These are phyloP conservation scores for Acanthochlamys bracteata DNA, from an alignment of 106 monocot species.

Conservation along the genomic window DNA sequence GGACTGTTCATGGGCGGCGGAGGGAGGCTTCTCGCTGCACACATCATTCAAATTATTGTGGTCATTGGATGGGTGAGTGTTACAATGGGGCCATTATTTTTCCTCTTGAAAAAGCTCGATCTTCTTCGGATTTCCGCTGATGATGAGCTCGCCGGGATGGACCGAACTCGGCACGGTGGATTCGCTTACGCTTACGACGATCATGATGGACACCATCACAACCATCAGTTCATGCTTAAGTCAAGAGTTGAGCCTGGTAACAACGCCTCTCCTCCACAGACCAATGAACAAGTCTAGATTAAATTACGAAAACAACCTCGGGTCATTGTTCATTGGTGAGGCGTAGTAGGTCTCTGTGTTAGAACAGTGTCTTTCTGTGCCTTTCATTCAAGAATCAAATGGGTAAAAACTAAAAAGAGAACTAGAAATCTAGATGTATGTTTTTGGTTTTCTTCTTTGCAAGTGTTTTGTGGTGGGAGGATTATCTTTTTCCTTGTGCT, in stretches of 20 bases:
- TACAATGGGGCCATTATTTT: conserved; percentile 31
- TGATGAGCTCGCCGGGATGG: conserved; percentile 38
- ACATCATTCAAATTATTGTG: conserved; percentile 16
- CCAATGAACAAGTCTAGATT: neutral
- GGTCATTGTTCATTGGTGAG: neutral
- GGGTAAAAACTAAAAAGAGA: neutral
- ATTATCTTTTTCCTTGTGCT: neutral
- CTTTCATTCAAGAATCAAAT: neutral
- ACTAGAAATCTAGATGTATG: too few relatives aligned
- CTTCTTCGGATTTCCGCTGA: conserved; percentile 26
- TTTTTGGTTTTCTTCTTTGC: neutral
- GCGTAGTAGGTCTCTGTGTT: too few relatives aligned
- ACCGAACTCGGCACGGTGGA: conserved; percentile 31
- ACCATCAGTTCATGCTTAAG: conserved; percentile 6
- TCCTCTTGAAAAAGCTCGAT: conserved; percentile 8
- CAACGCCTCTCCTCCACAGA: neutral
- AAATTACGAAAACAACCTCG: neutral
- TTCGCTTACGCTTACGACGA: conserved; percentile 28
- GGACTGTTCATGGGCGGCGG: conserved; percentile 41
- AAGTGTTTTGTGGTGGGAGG: neutral
- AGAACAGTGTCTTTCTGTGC: too few relatives aligned
- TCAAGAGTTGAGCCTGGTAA: conserved; percentile 4
- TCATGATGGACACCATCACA: neutral
- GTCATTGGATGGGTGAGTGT: conserved; percentile 30
- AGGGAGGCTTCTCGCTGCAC: conserved; percentile 24